A percentile compares a stretch with the other conserved stretches of the same genome.
Conservation (phyloP, 2,329 filamentous ascomycete species). For the Monilinia laxa region DNA sequence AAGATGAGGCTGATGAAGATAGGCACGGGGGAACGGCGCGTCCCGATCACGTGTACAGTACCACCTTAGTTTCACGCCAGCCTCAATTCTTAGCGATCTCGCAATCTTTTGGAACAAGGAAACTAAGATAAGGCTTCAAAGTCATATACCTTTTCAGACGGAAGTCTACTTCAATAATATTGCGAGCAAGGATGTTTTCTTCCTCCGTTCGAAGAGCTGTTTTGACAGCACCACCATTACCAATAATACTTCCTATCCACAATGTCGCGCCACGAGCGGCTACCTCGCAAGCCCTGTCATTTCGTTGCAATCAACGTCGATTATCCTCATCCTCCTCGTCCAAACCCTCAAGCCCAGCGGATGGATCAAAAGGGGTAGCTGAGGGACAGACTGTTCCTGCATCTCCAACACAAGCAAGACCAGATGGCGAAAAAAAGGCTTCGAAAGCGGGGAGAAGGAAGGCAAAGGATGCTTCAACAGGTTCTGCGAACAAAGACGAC, state of each 20-base stretch:
- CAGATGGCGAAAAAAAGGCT: slow-evolving; percentile 45
- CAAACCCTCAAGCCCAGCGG: slow-evolving; percentile 43
- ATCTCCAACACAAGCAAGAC: slow-evolving; percentile 32
- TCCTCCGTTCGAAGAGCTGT: slow-evolving; percentile 40
- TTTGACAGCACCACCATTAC: slow-evolving; percentile 33
- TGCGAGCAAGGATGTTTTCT: slow-evolving; percentile 39
- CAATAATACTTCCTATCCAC: slow-evolving; percentile 35
- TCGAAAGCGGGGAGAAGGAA: slow-evolving; percentile 51
- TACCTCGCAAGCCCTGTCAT: slow-evolving; percentile 35
- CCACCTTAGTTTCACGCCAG: not conserved
- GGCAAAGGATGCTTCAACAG: slow-evolving; percentile 50
- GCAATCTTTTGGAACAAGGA: slow-evolving; percentile 17
- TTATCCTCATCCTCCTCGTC: slow-evolving; percentile 43
- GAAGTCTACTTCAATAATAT: slow-evolving; percentile 20
- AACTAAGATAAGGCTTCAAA: slow-evolving; percentile 22
- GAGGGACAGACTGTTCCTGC: slow-evolving; percentile 30
- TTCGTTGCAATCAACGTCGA: slow-evolving; percentile 39
- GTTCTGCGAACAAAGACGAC: slow-evolving; percentile 44
- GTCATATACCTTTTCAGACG: slow-evolving; percentile 7
- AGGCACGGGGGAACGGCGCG: not conserved
- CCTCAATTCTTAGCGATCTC: slow-evolving; percentile 16
- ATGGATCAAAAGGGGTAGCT: slow-evolving; percentile 39
- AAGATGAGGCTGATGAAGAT: not conserved
- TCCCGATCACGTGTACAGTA: not conserved
- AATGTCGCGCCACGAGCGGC: slow-evolving; percentile 33